Percentiles rank a stretch among this genome's conserved stretches.
Conservation (phyloP, 2,329 filamentous ascomycete genomes). For the Zasmidium cellare region DNA sequence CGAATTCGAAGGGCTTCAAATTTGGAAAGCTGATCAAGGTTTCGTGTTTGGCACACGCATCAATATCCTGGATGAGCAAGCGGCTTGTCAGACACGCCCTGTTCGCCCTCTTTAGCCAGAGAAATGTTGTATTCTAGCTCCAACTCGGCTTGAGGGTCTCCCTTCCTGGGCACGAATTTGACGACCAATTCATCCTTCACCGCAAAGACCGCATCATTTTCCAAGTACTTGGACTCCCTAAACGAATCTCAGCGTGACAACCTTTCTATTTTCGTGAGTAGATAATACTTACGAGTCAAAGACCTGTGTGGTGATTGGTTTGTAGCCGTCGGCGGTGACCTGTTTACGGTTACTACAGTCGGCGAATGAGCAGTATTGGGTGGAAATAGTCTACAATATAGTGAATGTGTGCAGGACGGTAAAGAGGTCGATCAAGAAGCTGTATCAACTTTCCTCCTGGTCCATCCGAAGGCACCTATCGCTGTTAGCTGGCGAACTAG, state of each 20-base stretch:
- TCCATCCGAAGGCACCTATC: slow-evolving; percentile 16
- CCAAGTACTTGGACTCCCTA: slow-evolving; percentile 17
- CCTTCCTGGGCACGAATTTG: slow-evolving; percentile 55
- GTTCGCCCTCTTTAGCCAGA: slow-evolving; percentile 9
- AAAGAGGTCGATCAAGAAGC: slow-evolving; percentile 61
- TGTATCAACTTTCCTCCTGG: slow-evolving; percentile 54
- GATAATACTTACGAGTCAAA: slow-evolving; percentile 55
- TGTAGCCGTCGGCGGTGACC: slow-evolving; percentile 52
- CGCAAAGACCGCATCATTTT: slow-evolving; percentile 18
- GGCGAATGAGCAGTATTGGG: no score
- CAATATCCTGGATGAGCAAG: neutral
- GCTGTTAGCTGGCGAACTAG: neutral
- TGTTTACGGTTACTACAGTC: neutral
- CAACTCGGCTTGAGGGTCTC: slow-evolving; percentile 41
- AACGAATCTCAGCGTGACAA: neutral
- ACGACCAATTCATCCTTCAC: slow-evolving; percentile 54
- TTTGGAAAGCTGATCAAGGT: neutral
- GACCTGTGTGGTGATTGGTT: slow-evolving; percentile 73
- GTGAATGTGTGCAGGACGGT: slow-evolving; percentile 64
- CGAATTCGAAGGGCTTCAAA: neutral
- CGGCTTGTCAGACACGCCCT: neutral
- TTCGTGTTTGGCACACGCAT: neutral
- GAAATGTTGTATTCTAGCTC: slow-evolving; percentile 20
- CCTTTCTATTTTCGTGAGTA: no score
- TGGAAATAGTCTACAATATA: slow-evolving; percentile 14